Base-by-base conservation (phyloP, 345 rosid genomes). In the Isatis tinctoria region DNA sequence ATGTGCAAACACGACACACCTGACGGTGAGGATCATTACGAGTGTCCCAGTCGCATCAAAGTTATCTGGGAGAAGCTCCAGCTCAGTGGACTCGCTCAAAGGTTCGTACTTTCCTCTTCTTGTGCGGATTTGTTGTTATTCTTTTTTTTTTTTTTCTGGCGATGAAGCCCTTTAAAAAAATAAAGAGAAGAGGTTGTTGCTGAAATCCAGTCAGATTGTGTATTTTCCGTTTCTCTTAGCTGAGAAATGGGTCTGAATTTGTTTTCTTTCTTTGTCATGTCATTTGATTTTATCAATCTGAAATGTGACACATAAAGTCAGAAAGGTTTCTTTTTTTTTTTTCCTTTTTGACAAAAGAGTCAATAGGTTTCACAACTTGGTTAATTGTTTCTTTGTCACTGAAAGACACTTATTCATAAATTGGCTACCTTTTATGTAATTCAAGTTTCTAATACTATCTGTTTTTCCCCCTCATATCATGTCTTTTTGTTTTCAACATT, bases 1-100 rank as follows among this genome's bases (percentile, higher is more conserved):
- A 95, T 90, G 97, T 87, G 97, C 60, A 86, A 79, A 33, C 99
- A 95, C 73, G 78, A 47, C 33, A 84, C 88, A 20, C 90, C 97
- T 6, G 84, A 87, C 67, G 90, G 79, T 8, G 91, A 83, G 17
- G 40, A 62, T 73, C 96, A 95, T 59, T 90, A 90, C 0, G 97
- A 92, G 75, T 83, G 86, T 80, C 96, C 96, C 62, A 66, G 83
- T 73, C 97, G 97, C 64, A 88, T 92, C 62, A 79, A 53, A 28
- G 80, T 68, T 43, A 88, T 95, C 47, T 90, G 97, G 97, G 80
- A 77, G 75, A 86, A 74, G 84, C 90, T 92, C 77, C 81, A 82
- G 26, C 65, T 40, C 49, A 79, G 92, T 22, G 83, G 85, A 69
- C 73, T 92, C 63, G 67, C 88, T 79, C 87, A 83, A 65, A 83